Percentiles rank a stretch among this genome's conserved stretches.
These are phyloP conservation scores for Candida tammaniensis DNA, from an alignment of 805 yeast genomes.

Conservation along the genomic window DNA sequence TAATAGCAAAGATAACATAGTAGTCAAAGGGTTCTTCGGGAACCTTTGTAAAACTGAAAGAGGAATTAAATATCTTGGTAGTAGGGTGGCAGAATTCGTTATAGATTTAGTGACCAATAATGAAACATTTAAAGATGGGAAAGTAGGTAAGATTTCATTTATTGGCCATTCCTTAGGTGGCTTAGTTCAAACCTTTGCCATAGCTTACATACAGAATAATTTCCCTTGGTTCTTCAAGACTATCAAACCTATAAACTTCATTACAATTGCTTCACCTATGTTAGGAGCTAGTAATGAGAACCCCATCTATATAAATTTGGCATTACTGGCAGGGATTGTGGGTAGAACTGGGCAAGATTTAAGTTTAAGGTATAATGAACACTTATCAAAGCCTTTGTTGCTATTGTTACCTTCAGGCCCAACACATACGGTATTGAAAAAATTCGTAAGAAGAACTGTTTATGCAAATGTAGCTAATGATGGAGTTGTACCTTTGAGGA, in stretches of 20 bases:
- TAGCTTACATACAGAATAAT: constrained; percentile 69
- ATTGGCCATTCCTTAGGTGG: constrained; percentile 96
- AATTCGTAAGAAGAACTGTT: constrained; percentile 68
- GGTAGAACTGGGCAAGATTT: constrained; percentile 92
- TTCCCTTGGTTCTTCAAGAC: constrained; percentile 68
- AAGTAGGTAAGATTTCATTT: constrained; percentile 69
- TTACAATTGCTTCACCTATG: constrained; percentile 84
- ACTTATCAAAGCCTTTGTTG: constrained; percentile 59
- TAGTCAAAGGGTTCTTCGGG: constrained; percentile 79
- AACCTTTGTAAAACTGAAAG: constrained; percentile 87
- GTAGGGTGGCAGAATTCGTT: constrained; percentile 72
- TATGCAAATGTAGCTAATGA: constrained; percentile 91
- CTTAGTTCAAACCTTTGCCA: constrained; percentile 83
- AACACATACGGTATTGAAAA: constrained; percentile 58
- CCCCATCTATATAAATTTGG: constrained; percentile 80
- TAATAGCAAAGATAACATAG: constrained; percentile 57
- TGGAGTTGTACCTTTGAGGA: constrained; percentile 93
- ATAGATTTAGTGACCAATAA: constrained; percentile 50
- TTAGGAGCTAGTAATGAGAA: constrained; percentile 86
- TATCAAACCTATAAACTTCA: constrained; percentile 71
- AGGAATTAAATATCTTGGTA: constrained; percentile 83
- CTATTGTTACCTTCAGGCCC: constrained; percentile 75
- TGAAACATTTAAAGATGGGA: constrained; percentile 31
- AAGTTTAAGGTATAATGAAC: constrained; percentile 53
- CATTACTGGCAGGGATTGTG: constrained; percentile 82